These are phyloP conservation scores for Rhamnella rubrinervis DNA, from an alignment of 331 rosid genomes.

Conservation along the genomic window DNA sequence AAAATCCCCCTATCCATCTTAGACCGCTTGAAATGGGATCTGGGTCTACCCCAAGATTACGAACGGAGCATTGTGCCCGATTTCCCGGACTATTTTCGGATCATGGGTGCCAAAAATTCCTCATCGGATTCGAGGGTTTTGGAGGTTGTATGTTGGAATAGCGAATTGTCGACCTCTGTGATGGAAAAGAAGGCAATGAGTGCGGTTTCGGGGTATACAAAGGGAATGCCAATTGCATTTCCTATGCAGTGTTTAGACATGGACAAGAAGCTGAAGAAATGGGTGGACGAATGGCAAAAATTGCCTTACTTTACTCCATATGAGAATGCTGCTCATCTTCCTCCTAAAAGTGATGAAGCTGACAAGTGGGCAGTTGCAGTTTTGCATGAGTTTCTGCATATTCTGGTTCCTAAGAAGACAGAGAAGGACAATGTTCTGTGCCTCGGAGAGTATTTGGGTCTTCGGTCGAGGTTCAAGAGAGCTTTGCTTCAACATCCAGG, in stretches of 20 bases:
- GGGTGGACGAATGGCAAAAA: constrained; percentile 78
- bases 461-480: constrained; percentile 71
- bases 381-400: constrained; percentile 79
- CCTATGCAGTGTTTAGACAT: constrained; percentile 68
- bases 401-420: constrained; percentile 68
- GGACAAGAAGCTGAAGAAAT: constrained; percentile 70
- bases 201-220: constrained; percentile 6
- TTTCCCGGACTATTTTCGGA: constrained; percentile 72
- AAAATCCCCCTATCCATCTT: constrained; percentile 48
- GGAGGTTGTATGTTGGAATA: constrained; percentile 87
- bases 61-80: constrained; percentile 46
- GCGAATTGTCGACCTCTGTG: constrained; percentile 54
- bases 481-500: constrained; percentile 75
- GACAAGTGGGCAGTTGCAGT: constrained; percentile 74
- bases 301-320: constrained; percentile 76
- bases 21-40: constrained; percentile 63
- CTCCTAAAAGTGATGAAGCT: constrained; percentile 56
- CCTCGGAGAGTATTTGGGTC: constrained; percentile 73
- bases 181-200: constrained; percentile 23
- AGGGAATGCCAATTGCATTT: constrained; percentile 32
- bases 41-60: constrained; percentile 73
- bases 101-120: constrained; percentile 16
- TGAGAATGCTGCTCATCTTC: constrained; percentile 60
- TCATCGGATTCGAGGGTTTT: constrained; percentile 32
- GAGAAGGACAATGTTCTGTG: constrained; percentile 55